Evolutionary conservation across 495 filamentous ascomycete species (phyloP).

Genomic region (Amphirosellinia nigrospora): DNA sequence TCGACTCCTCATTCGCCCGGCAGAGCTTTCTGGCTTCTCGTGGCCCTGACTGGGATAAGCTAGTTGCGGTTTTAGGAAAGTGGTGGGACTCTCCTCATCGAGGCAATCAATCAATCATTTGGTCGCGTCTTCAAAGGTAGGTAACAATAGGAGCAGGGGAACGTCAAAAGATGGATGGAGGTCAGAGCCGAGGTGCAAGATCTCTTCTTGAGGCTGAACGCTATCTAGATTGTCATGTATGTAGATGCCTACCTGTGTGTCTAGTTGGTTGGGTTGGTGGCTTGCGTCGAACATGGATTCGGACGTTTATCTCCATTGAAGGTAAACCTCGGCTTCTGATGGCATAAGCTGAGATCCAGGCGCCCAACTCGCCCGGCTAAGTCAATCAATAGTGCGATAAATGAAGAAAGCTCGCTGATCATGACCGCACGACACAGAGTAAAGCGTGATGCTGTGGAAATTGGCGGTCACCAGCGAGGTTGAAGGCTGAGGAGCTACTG

Average conservation of each 20-base stretch:
- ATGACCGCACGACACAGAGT: neutral
- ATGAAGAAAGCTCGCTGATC: slow-evolving; percentile 6
- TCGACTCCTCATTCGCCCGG: slow-evolving; percentile 18
- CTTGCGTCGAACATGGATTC: slow-evolving; percentile 3
- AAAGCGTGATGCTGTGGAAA: slow-evolving; percentile 1
- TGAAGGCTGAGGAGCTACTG: neutral
- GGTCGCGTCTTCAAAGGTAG: no score
- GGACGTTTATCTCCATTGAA: slow-evolving; percentile 19
- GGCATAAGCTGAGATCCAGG: slow-evolving; percentile 17
- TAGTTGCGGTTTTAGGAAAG: slow-evolving; percentile 23
- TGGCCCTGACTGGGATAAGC: slow-evolving; percentile 18
- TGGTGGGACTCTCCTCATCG: slow-evolving; percentile 11
- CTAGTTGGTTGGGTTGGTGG: neutral
- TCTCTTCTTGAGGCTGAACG: slow-evolving; percentile 20
- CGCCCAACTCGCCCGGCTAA: neutral
- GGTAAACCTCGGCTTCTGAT: neutral
- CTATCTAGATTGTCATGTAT: neutral
- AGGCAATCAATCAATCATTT: slow-evolving; percentile 5
- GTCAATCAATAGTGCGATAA: slow-evolving; percentile 8
- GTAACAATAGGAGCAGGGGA: no score
- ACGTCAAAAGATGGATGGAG: neutral
- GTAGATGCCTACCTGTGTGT: no score
- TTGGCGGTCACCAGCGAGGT: neutral
- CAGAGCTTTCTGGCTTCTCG: slow-evolving; percentile 19
- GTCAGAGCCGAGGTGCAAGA: slow-evolving; percentile 4